A percentile compares a stretch with the other conserved stretches of the same genome.
Evolutionary conservation across 139 green algal species (phyloP).

Genomic region (Auxenochlorella pyrenoidosa): DNA sequence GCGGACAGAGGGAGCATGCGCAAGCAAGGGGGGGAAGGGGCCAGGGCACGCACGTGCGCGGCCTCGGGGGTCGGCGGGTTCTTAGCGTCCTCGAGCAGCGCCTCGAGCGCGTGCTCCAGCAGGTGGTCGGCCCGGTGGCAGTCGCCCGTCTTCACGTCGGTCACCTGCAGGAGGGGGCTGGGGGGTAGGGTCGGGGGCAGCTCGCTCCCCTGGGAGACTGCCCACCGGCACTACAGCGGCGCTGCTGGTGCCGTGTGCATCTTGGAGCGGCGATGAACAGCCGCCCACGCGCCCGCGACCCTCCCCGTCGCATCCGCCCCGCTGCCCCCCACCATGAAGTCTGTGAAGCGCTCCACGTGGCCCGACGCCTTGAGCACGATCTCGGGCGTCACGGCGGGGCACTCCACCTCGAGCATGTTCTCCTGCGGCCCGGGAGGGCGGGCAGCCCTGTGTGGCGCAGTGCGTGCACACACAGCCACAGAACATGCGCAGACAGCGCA

Average conservation of each 20-base stretch:
- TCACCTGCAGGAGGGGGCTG: conserved; percentile 70
- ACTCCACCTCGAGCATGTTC: conserved; percentile 81
- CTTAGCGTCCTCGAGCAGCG: conserved; percentile 82
- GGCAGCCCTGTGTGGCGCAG: no score
- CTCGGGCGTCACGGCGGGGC: conserved; percentile 96
- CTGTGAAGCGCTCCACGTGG: conserved; percentile 90
- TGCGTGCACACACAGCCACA: no score
- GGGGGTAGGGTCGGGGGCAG: no score
- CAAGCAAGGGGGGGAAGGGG: no score
- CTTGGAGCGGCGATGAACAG: no score
- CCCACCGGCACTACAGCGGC: no score
- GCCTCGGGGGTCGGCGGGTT: conserved; percentile 54
- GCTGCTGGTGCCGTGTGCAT: no score
- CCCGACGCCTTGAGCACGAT: conserved; percentile 93
- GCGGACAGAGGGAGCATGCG: no score
- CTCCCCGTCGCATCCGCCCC: no score
- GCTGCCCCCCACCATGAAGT: conserved; percentile 15
- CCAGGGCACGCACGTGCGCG: not conserved
- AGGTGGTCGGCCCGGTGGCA: conserved; percentile 97
- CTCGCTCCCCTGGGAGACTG: no score
- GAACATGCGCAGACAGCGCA: no score
- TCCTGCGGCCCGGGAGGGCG: not conserved
- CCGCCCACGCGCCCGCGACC: no score
- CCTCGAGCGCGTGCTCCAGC: conserved; percentile 87
- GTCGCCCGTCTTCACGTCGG: conserved; percentile 87